These are phyloP conservation scores for Emergomyces orientalis DNA, from an alignment of 2,329 filamentous ascomycete genomes.

Conservation along the genomic window DNA sequence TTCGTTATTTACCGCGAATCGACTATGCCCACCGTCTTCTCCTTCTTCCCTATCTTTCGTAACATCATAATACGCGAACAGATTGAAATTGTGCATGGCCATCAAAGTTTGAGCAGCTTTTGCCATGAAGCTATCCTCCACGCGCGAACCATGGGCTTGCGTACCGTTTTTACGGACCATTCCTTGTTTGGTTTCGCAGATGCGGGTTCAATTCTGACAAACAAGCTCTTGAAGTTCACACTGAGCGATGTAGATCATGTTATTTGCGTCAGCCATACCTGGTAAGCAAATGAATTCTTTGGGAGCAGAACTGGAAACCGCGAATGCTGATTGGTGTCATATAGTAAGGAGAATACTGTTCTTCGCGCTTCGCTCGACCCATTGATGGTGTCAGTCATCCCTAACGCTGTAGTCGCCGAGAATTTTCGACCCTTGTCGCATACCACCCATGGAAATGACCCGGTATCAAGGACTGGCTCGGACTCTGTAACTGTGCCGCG, in stretches of 20 bases:
- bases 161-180: slow-evolving; percentile 95
- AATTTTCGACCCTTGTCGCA: slow-evolving; percentile 72
- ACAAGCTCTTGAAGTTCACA: slow-evolving; percentile 93
- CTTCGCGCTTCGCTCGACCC: slow-evolving; percentile 89
- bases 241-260: slow-evolving; percentile 96
- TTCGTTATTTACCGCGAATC: slow-evolving; percentile 89
- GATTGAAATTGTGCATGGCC: slow-evolving; percentile 97
- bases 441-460: slow-evolving; percentile 32
- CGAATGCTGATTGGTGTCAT: slow-evolving; percentile 13
- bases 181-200: slow-evolving; percentile 96
- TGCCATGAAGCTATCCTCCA: slow-evolving; percentile 94
- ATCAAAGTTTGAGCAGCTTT: slow-evolving; percentile 83
- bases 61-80: slow-evolving; percentile 91
- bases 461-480: slow-evolving; percentile 17
- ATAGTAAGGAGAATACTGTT: slow-evolving; percentile 94
- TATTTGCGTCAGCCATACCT: slow-evolving; percentile 96
- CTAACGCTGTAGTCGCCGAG: slow-evolving; percentile 92
- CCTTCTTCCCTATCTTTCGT: slow-evolving; percentile 94
- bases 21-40: slow-evolving; percentile 94
- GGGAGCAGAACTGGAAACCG: not conserved
- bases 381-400: slow-evolving; percentile 94
- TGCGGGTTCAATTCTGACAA: slow-evolving; percentile 88
- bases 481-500: slow-evolving; percentile 45
- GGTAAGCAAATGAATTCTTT: slow-evolving; percentile 47
- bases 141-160: slow-evolving; percentile 87